Evolutionary conservation across 768 basidiomycete genomes (phyloP).

Genomic region (Boletus rex-veris): DNA sequence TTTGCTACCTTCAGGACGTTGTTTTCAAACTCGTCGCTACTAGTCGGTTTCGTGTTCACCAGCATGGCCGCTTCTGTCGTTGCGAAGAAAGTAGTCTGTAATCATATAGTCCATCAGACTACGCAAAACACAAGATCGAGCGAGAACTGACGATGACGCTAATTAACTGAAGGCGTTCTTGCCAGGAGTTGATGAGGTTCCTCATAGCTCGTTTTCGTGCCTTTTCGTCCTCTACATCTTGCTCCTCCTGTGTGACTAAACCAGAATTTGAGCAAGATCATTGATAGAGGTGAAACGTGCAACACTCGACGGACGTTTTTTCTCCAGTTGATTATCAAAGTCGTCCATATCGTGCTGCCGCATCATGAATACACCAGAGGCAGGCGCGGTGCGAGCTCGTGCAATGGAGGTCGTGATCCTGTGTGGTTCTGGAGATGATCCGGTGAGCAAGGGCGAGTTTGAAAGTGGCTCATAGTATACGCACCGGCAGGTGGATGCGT

Average conservation of each 20-base stretch:
- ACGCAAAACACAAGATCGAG: not conserved
- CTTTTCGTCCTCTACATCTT: slow-evolving; percentile 46
- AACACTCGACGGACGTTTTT: slow-evolving; percentile 15
- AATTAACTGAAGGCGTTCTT: slow-evolving; percentile 60
- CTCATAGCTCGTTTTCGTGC: slow-evolving; percentile 42
- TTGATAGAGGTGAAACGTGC: not conserved
- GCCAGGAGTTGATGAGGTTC: slow-evolving; percentile 56
- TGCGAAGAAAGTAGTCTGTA: slow-evolving; percentile 60
- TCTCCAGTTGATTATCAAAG: slow-evolving; percentile 8
- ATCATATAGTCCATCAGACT: not conserved
- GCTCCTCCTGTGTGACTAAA: slow-evolving; percentile 46
- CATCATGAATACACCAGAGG: slow-evolving; percentile 15
- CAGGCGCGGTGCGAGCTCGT: slow-evolving; percentile 14
- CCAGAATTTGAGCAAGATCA: not conserved
- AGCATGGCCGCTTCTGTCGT: slow-evolving; percentile 54
- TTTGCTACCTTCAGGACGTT: slow-evolving; percentile 35
- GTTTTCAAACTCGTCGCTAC: slow-evolving; percentile 7
- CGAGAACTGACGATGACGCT: slow-evolving; percentile 48
- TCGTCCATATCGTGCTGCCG: not conserved
- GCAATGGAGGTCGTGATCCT: slow-evolving; percentile 3
- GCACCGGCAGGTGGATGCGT: slow-evolving; percentile 5
- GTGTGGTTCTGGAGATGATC: slow-evolving; percentile 4
- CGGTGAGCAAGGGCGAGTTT: not conserved
- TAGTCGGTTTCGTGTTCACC: slow-evolving; percentile 37
- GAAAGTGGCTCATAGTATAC: not conserved